Base-by-base conservation (phyloP, 1,284 basidiomycete genomes). In the Porphyrellus sp. region DNA sequence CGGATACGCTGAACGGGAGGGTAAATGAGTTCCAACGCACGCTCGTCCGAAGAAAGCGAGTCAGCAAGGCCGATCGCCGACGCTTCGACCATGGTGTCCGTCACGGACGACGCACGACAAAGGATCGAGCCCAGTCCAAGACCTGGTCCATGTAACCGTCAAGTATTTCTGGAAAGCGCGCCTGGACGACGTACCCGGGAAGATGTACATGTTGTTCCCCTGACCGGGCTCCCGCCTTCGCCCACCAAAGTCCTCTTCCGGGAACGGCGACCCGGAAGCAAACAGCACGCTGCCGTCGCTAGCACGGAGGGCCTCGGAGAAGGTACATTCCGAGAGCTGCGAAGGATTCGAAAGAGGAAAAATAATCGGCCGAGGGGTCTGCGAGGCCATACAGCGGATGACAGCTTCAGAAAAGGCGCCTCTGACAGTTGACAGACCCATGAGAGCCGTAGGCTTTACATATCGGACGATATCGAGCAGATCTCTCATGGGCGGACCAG, bases 301-400 rank as follows among this genome's bases (percentile, higher is more conserved):
- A 73, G 88, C 84, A 50, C 81, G 74, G 52, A 97, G 82, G 1
- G 93, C 93, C 59, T 95, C 89, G 53, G 86, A 76, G 70, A 93
- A 97, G 28, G 88, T 86, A 65, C 89, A 89, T 68, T 93, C 91
- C 34, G 89, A 91, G 52, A 93, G 82, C 44, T 81, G 78, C 43
- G 91, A 87, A 27, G 95, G 95, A 75, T 98, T 98, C 31, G 91
- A 93, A n/a, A 98, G 83, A 44, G 95, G 92, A 80, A 98, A 97
- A 70, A 98, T 85, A 76, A 97, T 95, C 24, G 95, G 94, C 21
- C 86, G 82, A 20, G 82, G 76, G 74, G 96, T 97, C 60, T 91
- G 77, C 45, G 81, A 78, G n/a, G 87, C 83, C 93, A 98, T 95
- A 12, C 81, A 75, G 61, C 83, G 77, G 56, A 98, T 82, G 49